Evolutionary conservation across 768 basidiomycete species (phyloP), one percentile per base, ranked within the genome.

Genomic region (Termitomyces sp.): DNA sequence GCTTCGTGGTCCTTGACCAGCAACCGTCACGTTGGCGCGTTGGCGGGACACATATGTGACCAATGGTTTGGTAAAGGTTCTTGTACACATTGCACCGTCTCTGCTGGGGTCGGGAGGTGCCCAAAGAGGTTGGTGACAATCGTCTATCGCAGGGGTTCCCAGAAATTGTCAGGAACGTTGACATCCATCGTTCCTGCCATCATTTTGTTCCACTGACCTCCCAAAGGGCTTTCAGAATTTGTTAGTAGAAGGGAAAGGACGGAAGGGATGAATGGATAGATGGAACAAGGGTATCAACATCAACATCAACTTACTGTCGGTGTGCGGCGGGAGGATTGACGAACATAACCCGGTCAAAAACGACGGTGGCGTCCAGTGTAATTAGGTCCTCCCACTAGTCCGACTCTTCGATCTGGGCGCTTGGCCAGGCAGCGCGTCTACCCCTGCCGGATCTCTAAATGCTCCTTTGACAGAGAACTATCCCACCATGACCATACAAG

Each of bases 41-140:
- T 89, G 88, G 19, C 86, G 73, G 42, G 81, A 82, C 52, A 89
- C 76, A 57, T 89, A 89, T 2, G 83, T 84, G 48, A 75, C 73
- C 0, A 74, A 37, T 1, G 74, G 73, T 44, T 60, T 54, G 55
- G 25, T 11, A 27, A 16, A 52, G 49, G 42, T 47, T 41, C 50
- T 10, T 45, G n/a, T 2, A 17, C 34, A 11, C 9, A 19, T 19
- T 11, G 19, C 46, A 14, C 16, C 12, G 6, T 8, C 8, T 45
- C 27, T 14, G 25, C 16, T 10, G 72, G 68, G 3, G 32, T 46
- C 10, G 72, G 70, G 5, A 70, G 49, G 62, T 70, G 67, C 45
- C 70, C 76, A 11, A 75, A 66, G 0, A 69, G 54, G 55, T 70
- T 72, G 8, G 54, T 58, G 49, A 72, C 61, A 25, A 73, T 14